Conservation (phyloP, 2,329 filamentous ascomycete genomes). For the Aspergillus aculeatinus region DNA sequence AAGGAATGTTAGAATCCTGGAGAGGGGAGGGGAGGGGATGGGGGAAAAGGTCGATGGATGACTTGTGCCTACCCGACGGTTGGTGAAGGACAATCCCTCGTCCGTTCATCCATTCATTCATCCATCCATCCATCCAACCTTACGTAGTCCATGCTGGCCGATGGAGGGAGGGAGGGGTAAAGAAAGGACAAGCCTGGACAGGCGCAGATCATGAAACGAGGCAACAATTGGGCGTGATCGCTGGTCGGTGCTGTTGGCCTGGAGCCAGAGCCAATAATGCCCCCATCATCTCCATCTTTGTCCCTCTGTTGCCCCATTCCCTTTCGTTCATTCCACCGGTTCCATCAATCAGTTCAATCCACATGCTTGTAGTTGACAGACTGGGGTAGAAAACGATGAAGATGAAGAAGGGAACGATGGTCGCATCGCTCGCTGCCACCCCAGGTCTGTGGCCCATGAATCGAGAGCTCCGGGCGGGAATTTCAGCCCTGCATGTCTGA, state of each 20-base stretch:
- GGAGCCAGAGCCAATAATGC: constrained; percentile 5
- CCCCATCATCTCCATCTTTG: not conserved
- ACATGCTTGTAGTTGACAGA: not conserved
- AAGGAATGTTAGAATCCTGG: not conserved
- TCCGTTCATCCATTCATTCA: not conserved
- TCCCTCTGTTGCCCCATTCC: not conserved
- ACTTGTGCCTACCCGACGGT: not conserved
- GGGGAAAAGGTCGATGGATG: not conserved
- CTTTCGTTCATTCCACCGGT: not conserved
- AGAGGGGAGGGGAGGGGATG: not conserved
- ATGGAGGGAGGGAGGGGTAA: constrained; percentile 25
- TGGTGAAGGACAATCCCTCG: not conserved
- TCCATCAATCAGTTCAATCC: not conserved
- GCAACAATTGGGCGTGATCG: constrained; percentile 25
- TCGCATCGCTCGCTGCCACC: not conserved
- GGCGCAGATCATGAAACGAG: constrained; percentile 30
- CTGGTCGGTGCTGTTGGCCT: constrained; percentile 17
- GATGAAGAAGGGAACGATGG: not conserved
- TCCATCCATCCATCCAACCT: constrained; percentile 11
- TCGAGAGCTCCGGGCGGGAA: constrained; percentile 4
- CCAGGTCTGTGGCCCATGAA: constrained; percentile 4
- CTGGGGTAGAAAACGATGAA: not conserved
- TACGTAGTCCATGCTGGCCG: constrained; percentile 19
- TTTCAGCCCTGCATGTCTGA: constrained; percentile 7
- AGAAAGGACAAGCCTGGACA: constrained; percentile 23